A percentile compares a stretch with the other conserved stretches of the same genome.
Evolutionary conservation across 2,329 filamentous ascomycete genomes (phyloP).

Genomic region (Trichoderma pleuroti): DNA sequence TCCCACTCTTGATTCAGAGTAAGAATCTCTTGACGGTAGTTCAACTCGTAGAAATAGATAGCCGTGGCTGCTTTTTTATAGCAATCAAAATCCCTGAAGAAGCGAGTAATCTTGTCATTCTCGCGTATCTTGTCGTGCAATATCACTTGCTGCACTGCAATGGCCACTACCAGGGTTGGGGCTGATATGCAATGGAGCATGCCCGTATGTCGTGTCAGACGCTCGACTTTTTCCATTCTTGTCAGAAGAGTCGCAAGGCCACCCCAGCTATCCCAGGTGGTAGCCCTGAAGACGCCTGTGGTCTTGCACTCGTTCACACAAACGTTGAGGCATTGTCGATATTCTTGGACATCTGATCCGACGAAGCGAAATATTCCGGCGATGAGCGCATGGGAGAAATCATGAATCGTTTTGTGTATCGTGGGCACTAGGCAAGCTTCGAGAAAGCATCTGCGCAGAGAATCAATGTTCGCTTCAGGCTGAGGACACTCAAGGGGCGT

Average conservation of each 20-base stretch:
- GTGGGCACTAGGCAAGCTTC: too few relatives aligned
- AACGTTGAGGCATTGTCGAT: background rate
- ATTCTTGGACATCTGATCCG: background rate
- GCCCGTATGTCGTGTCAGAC: background rate
- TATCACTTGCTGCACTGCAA: background rate
- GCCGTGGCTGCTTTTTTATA: background rate
- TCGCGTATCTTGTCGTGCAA: background rate
- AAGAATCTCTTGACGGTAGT: background rate
- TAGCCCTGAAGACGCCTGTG: background rate
- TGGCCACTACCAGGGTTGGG: background rate
- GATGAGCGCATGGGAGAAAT: too few relatives aligned
- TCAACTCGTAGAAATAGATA: background rate
- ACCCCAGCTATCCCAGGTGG: background rate
- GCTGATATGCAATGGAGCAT: background rate
- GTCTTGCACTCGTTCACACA: background rate
- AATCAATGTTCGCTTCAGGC: too few relatives aligned
- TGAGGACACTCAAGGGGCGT: background rate
- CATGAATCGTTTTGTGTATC: too few relatives aligned
- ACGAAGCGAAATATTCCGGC: too few relatives aligned
- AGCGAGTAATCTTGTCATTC: background rate
- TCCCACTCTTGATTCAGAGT: background rate
- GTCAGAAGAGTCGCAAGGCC: background rate
- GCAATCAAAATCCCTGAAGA: background rate
- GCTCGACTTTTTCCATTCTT: background rate
- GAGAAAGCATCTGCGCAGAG: too few relatives aligned